phyloP scores from a whole-genome alignment of 2,329 filamentous ascomycete genomes.

The Sphaerulina populicola region DNA sequence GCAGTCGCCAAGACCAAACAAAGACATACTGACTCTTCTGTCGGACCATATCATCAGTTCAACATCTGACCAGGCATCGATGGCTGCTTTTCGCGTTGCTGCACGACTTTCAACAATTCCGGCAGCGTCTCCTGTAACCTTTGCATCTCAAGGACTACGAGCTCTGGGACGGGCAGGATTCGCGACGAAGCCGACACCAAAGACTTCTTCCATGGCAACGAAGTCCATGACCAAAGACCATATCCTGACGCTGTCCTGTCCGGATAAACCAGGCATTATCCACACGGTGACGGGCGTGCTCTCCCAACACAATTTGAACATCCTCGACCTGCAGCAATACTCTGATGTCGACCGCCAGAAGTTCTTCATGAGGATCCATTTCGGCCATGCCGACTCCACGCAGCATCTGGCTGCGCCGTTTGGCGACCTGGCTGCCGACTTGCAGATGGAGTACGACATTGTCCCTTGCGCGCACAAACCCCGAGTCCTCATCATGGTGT shows the following conservation, averaged over 20 bases:
- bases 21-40: neutral
- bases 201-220: neutral
- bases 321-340: constrained; percentile 78
- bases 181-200: neutral
- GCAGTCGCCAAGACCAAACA: constrained; percentile 5
- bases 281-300: constrained; percentile 75
- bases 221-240: constrained; percentile 41
- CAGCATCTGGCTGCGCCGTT: constrained; percentile 50
- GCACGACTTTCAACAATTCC: constrained; percentile 8
- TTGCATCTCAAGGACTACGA: constrained; percentile 2
- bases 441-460: constrained; percentile 65
- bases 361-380: constrained; percentile 87
- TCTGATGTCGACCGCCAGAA: constrained; percentile 63
- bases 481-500: constrained; percentile 78
- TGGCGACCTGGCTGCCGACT: constrained; percentile 51
- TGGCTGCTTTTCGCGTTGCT: constrained; percentile 6
- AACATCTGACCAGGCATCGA: constrained; percentile 4
- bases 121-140: neutral
- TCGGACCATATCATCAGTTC: constrained; percentile 1
- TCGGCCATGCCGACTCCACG: constrained; percentile 51
- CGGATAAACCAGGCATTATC: constrained; percentile 76
- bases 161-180: constrained; percentile 6
- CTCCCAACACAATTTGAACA: constrained; percentile 65
- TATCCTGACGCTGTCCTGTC: constrained; percentile 74
- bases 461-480: constrained; percentile 61